These are phyloP conservation scores for Nicotiana rustica DNA, from an alignment of 305 asterid species.

Conservation along the genomic window DNA sequence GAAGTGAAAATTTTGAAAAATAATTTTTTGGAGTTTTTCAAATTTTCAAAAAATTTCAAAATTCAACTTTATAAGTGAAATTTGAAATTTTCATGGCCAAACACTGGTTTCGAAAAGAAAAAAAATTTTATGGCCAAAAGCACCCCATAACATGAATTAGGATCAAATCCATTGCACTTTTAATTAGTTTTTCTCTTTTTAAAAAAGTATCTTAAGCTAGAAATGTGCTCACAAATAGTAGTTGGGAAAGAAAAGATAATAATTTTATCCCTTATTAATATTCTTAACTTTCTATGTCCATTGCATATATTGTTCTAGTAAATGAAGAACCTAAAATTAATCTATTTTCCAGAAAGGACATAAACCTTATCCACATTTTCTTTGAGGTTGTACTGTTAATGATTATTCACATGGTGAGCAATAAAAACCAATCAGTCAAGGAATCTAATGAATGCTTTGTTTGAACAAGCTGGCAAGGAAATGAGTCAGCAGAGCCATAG, in stretches of 20 bases:
- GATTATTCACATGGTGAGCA: conserved; percentile 31
- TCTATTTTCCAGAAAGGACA: neutral
- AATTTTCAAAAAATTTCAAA: too few species aligned
- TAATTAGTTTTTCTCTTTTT: neutral
- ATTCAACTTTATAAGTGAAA: too few species aligned
- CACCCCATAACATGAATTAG: neutral
- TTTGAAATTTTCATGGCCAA: too few species aligned
- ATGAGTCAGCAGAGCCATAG: conserved; percentile 49
- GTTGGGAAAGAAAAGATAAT: neutral
- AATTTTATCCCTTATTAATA: neutral
- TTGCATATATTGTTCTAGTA: neutral
- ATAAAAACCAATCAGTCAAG: neutral
- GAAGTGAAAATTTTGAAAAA: too few species aligned
- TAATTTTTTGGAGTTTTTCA: too few species aligned
- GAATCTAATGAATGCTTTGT: conserved; percentile 31
- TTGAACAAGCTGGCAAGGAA: conserved; percentile 37
- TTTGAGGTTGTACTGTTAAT: conserved; percentile 33
- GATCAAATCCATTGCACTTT: neutral
- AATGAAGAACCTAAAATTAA: neutral
- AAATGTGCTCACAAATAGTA: neutral
- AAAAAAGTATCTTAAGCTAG: neutral
- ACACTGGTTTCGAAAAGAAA: too few species aligned
- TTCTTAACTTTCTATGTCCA: neutral
- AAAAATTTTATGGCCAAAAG: too few species aligned
- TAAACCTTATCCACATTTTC: conserved; percentile 44